A percentile compares a stretch with the other conserved stretches of the same genome.
These are phyloP conservation scores for Biscogniauxia mediterranea DNA, from an alignment of 2,329 filamentous ascomycete species.

Conservation along the genomic window DNA sequence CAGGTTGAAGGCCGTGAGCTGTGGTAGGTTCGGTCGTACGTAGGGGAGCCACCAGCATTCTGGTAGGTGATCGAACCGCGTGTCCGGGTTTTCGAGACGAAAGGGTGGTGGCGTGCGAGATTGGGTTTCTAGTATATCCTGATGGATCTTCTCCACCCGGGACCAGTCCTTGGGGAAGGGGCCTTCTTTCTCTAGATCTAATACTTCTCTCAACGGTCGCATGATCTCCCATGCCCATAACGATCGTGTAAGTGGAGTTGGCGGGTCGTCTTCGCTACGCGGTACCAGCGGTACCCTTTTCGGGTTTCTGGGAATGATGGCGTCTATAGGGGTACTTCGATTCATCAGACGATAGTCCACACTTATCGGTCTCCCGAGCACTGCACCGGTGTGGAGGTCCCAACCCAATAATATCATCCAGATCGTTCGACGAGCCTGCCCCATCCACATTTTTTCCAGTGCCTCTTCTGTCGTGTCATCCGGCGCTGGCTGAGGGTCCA, in stretches of 20 bases:
- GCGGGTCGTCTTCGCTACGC: constrained; percentile 50
- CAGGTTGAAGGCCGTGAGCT: constrained; percentile 51
- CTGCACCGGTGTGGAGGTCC: constrained; percentile 53
- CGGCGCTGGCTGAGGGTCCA: constrained; percentile 49
- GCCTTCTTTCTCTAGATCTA: constrained; percentile 55
- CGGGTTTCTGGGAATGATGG: constrained; percentile 45
- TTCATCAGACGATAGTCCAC: constrained; percentile 48
- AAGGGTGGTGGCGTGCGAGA: constrained; percentile 51
- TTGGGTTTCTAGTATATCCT: constrained; percentile 47
- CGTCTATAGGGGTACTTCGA: constrained; percentile 53
- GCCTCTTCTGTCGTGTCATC: constrained; percentile 45
- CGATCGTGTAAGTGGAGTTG: constrained; percentile 54
- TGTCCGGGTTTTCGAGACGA: constrained; percentile 55
- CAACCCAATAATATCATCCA: constrained; percentile 56
- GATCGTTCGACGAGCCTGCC: constrained; percentile 53
- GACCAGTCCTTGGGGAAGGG: constrained; percentile 53
- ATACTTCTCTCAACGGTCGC: constrained; percentile 50
- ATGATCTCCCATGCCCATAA: constrained; percentile 51
- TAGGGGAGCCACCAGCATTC: constrained; percentile 52
- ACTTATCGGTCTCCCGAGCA: constrained; percentile 55
- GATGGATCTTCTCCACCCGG: constrained; percentile 54
- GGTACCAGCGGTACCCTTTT: constrained; percentile 47
- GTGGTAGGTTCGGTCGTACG: constrained; percentile 46
- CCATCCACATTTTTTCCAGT: constrained; percentile 57
- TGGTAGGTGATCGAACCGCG: constrained; percentile 52